phyloP scores from a whole-genome alignment of 768 basidiomycete species.

The Leccinum boreale region DNA sequence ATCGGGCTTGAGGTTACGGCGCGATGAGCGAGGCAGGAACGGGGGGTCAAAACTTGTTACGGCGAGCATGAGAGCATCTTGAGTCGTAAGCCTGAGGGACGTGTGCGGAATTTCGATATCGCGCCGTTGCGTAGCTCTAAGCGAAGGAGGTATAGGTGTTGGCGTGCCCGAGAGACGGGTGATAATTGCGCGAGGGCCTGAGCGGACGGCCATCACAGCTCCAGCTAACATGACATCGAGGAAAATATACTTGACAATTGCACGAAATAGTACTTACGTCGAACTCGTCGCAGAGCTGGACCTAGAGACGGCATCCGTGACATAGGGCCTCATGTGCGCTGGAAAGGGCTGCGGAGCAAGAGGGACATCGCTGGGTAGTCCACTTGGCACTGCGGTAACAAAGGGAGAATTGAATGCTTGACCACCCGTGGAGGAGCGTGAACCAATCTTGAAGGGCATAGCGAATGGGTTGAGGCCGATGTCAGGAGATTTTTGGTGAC shows the following conservation, averaged over 20 bases:
- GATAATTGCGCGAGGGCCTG: slow-evolving; percentile 13
- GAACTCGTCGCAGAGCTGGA: slow-evolving; percentile 34
- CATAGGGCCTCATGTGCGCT: slow-evolving; percentile 11
- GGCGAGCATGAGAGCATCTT: slow-evolving; percentile 21
- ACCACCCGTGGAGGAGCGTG: slow-evolving; percentile 3
- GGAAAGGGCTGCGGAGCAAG: slow-evolving; percentile 25
- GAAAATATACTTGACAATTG: background rate
- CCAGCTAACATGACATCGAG: slow-evolving; percentile 23
- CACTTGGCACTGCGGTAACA: slow-evolving; percentile 5
- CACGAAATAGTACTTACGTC: slow-evolving; percentile 20
- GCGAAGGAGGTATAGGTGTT: slow-evolving; percentile 21
- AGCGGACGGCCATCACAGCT: slow-evolving; percentile 25
- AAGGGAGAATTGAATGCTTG: slow-evolving; percentile 7
- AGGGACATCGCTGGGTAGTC: slow-evolving; percentile 22
- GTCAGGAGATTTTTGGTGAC: slow-evolving; percentile 19
- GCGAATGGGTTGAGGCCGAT: slow-evolving; percentile 33
- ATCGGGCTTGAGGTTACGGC: slow-evolving; percentile 21
- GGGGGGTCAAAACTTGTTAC: slow-evolving; percentile 1
- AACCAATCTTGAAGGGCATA: slow-evolving; percentile 25
- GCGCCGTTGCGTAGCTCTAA: slow-evolving; percentile 7
- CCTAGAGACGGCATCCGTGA: slow-evolving; percentile 27
- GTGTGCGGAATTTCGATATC: slow-evolving; percentile 3
- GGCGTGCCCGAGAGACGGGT: slow-evolving; percentile 14
- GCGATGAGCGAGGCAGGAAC: slow-evolving; percentile 4
- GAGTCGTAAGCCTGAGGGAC: slow-evolving; percentile 4